Percentiles rank a stretch among this genome's conserved stretches.
phyloP scores from a whole-genome alignment of 768 basidiomycete species.

The Termitomyces heimii region DNA sequence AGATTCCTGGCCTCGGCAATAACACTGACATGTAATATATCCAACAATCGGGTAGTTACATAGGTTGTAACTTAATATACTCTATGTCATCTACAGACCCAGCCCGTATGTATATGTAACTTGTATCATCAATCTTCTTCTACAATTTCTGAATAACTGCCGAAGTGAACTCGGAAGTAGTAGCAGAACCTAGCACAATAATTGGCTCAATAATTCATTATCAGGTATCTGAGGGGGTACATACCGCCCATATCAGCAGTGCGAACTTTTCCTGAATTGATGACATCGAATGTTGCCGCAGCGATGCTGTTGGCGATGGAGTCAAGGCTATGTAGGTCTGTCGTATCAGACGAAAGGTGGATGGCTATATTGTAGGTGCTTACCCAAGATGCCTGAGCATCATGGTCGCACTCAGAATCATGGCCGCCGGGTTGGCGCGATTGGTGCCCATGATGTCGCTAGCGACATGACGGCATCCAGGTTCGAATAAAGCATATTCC shows the following conservation, averaged over 20 bases:
- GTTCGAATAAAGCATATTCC: slow-evolving; percentile 98
- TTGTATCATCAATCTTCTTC: slow-evolving; percentile 1
- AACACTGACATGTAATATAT: slow-evolving; percentile 6
- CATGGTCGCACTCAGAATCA: slow-evolving; percentile 96
- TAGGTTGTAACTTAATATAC: slow-evolving; percentile 10
- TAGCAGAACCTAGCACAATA: slow-evolving; percentile 59
- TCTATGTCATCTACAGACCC: slow-evolving; percentile 14
- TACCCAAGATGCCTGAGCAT: slow-evolving; percentile 96
- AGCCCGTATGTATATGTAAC: background rate
- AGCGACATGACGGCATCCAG: slow-evolving; percentile 94
- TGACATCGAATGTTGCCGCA: slow-evolving; percentile 86
- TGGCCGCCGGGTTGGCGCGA: slow-evolving; percentile 94
- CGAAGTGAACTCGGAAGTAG: slow-evolving; percentile 92
- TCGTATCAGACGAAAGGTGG: background rate
- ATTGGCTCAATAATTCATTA: slow-evolving; percentile 2
- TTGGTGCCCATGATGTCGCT: slow-evolving; percentile 96
- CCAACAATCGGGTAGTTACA: slow-evolving; percentile 10
- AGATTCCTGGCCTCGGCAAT: slow-evolving; percentile 21
- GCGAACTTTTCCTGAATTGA: slow-evolving; percentile 80
- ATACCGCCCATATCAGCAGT: slow-evolving; percentile 95
- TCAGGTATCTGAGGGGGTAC: slow-evolving; percentile 18
- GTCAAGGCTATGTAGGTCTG: slow-evolving; percentile 61
- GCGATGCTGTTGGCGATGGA: slow-evolving; percentile 92
- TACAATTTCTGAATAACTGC: slow-evolving; percentile 83
- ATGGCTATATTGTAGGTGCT: slow-evolving; percentile 17